A percentile compares a stretch with the other conserved stretches of the same genome.
Evolutionary conservation across 2,329 filamentous ascomycete genomes (phyloP).

Genomic region (Penicillium paneum): DNA sequence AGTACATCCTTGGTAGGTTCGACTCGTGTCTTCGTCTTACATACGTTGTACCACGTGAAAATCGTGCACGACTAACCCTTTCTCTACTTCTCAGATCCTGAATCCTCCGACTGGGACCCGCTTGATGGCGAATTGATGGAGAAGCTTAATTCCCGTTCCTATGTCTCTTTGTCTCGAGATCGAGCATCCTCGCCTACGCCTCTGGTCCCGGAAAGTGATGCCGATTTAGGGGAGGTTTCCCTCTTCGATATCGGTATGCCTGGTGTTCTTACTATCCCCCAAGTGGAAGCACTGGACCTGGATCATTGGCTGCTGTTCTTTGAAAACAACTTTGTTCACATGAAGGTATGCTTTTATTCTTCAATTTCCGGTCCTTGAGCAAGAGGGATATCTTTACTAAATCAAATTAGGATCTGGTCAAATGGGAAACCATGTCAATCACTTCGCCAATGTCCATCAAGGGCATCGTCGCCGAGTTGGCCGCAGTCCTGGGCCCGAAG

Average conservation of each 20-base stretch:
- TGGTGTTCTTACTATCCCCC: constrained; percentile 43
- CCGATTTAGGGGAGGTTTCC: constrained; percentile 39
- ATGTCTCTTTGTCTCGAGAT: constrained; percentile 46
- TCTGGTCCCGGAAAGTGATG: constrained; percentile 8
- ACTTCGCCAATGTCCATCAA: constrained; percentile 45
- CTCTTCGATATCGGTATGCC: constrained; percentile 48
- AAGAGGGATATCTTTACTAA: constrained; percentile 1
- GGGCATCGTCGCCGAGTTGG: constrained; percentile 47
- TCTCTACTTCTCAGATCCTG: constrained; percentile 39
- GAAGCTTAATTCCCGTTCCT: constrained; percentile 43
- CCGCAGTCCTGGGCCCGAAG: constrained; percentile 45
- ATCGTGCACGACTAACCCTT: not conserved
- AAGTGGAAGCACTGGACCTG: constrained; percentile 44
- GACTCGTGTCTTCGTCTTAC: not conserved
- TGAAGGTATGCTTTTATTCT: constrained; percentile 35
- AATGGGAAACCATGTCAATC: constrained; percentile 46
- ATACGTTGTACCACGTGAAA: not conserved
- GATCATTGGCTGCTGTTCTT: constrained; percentile 45
- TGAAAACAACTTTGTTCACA: constrained; percentile 42
- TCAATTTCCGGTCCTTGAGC: not conserved
- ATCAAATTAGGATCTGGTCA: constrained; percentile 40
- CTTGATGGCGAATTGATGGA: constrained; percentile 42
- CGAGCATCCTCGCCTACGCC: constrained; percentile 17
- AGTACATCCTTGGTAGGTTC: constrained; percentile 47
- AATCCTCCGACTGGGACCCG: constrained; percentile 45